phyloP scores from a whole-genome alignment of 2,329 filamentous ascomycete genomes.

The Aspergillus neoniger region DNA sequence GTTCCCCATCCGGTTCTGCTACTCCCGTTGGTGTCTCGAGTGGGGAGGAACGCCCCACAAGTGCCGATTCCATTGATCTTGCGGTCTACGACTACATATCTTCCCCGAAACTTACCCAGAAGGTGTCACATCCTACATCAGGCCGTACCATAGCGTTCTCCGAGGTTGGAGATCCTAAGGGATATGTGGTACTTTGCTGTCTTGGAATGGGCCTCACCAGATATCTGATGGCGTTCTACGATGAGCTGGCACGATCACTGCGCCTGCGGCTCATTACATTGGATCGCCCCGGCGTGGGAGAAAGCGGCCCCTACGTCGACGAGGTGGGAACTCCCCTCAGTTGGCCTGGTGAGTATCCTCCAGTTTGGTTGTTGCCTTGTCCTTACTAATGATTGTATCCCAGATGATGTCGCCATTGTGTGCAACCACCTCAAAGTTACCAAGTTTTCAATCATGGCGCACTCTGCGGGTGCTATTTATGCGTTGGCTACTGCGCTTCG shows the following conservation, averaged over 20 bases:
- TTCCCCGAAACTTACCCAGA: conserved; percentile 82
- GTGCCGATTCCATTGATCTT: conserved; percentile 83
- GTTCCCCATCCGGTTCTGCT: conserved; percentile 41
- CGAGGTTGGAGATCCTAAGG: conserved; percentile 89
- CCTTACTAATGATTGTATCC: neutral
- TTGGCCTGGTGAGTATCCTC: conserved; percentile 75
- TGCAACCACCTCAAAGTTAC: conserved; percentile 89
- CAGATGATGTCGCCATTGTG: conserved; percentile 85
- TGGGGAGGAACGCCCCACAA: conserved; percentile 72
- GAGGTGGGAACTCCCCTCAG: conserved; percentile 81
- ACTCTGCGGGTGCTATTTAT: conserved; percentile 97
- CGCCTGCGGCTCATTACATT: conserved; percentile 89
- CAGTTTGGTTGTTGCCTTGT: neutral
- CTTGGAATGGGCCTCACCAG: conserved; percentile 96
- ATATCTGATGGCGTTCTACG: conserved; percentile 96
- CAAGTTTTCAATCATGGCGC: conserved; percentile 93
- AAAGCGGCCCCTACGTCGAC: conserved; percentile 82
- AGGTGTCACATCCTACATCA: conserved; percentile 80
- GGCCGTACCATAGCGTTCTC: conserved; percentile 92
- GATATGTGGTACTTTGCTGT: conserved; percentile 91
- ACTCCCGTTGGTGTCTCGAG: conserved; percentile 47
- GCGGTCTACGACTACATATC: conserved; percentile 83
- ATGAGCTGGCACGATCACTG: conserved; percentile 86
- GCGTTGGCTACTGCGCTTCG: conserved; percentile 90
- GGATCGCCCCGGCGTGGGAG: conserved; percentile 90